Conservation (phyloP, 108 stramenopile species). For the Heterococcus sp. region DNA sequence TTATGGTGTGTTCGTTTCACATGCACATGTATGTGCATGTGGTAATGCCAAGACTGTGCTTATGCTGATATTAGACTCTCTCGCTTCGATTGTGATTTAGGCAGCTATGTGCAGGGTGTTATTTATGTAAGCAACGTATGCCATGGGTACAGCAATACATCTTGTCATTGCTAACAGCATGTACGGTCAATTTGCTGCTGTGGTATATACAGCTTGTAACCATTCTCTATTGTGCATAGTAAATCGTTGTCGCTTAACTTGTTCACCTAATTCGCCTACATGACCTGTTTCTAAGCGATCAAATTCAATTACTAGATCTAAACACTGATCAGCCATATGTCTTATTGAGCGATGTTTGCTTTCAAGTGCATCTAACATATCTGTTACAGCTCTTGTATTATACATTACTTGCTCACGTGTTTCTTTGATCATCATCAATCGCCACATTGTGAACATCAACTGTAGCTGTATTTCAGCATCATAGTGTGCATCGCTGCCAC, state of each 20-base stretch:
- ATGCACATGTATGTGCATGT: too few species aligned
- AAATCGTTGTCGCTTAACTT: slow-evolving; percentile 16
- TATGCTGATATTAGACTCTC: too few species aligned
- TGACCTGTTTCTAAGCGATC: slow-evolving; percentile 3
- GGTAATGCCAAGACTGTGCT: too few species aligned
- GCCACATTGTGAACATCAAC: slow-evolving; percentile 50
- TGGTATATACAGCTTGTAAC: slow-evolving; percentile 37
- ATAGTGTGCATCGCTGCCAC: slow-evolving; percentile 51
- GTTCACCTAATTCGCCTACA: not conserved
- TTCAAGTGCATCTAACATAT: slow-evolving; percentile 31
- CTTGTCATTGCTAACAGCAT: too few species aligned
- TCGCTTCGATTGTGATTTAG: too few species aligned
- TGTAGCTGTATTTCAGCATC: slow-evolving; percentile 61
- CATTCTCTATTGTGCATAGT: slow-evolving; percentile 48
- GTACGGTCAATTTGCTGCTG: too few species aligned
- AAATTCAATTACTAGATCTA: slow-evolving; percentile 50
- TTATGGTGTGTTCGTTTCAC: too few species aligned
- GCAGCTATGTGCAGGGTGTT: too few species aligned
- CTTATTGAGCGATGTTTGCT: slow-evolving; percentile 20
- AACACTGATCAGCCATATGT: slow-evolving; percentile 30
- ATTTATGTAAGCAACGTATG: too few species aligned
- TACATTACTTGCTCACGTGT: slow-evolving; percentile 40
- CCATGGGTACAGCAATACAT: too few species aligned
- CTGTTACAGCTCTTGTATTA: not conserved
- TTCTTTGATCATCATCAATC: slow-evolving; percentile 21